Conservation (phyloP, 2,329 filamentous ascomycete genomes). For the Aspergillus japonicus region DNA sequence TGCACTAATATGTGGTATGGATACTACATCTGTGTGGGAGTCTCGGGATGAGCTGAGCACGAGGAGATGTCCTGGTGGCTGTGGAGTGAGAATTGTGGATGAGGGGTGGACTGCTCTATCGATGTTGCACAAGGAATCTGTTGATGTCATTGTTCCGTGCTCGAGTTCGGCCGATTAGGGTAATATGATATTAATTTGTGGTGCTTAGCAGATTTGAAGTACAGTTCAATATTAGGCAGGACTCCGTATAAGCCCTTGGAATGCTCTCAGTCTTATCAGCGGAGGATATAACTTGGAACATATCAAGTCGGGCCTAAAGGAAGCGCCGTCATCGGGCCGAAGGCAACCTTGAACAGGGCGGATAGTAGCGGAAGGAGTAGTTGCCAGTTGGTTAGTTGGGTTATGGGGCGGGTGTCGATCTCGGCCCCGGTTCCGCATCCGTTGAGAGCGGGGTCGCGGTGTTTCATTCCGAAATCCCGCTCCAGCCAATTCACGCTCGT, state of each 20-base stretch:
- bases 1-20: constrained; percentile 3
- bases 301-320: too few relatives aligned
- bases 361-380: background rate
- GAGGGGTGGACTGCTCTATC: too few relatives aligned
- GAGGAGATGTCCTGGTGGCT: background rate
- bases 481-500: background rate
- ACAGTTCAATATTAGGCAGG: too few relatives aligned
- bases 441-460: background rate
- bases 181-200: too few relatives aligned
- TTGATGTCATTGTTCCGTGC: background rate
- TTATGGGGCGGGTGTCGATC: background rate
- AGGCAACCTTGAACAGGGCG: background rate
- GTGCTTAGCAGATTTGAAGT: too few relatives aligned
- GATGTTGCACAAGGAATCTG: background rate
- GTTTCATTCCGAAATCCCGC: background rate
- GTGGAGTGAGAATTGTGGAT: background rate
- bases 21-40: constrained; percentile 1
- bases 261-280: too few relatives aligned
- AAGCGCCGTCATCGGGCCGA: too few relatives aligned
- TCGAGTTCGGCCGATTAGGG: background rate
- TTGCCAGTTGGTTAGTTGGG: too few relatives aligned
- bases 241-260: too few relatives aligned
- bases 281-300: too few relatives aligned
- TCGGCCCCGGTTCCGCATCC: background rate
- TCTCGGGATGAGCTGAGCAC: background rate